Conservation (phyloP, 176 grass and related monocot genomes). For the Echinochloa phyllopogon region DNA sequence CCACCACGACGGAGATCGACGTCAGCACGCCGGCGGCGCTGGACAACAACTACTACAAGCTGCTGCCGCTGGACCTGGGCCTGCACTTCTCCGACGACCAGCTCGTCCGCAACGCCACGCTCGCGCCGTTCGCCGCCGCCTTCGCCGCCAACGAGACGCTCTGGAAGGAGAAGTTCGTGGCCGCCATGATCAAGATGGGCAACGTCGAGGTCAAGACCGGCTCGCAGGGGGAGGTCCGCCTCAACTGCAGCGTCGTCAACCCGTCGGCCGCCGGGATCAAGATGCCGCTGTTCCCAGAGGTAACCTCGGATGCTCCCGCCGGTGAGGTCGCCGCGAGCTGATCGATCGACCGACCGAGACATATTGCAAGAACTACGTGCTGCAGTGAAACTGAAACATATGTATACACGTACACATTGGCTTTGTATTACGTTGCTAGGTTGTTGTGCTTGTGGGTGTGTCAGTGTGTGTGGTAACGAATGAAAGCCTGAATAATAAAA, state of each 20-base stretch:
- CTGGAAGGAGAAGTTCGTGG: conserved; percentile 49
- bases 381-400: too few relatives aligned
- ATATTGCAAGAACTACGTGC: too few relatives aligned
- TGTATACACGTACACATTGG: too few relatives aligned
- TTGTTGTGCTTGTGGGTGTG: too few relatives aligned
- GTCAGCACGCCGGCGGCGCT: conserved; percentile 60
- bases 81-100: conserved; percentile 65
- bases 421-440: too few relatives aligned
- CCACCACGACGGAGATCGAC: conserved; percentile 54
- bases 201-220: conserved; percentile 43
- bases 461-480: too few relatives aligned
- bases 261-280: background rate
- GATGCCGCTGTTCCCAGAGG: background rate
- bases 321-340: conserved; percentile 19
- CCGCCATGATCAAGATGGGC: conserved; percentile 70
- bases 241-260: conserved; percentile 62
- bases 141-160: conserved; percentile 45
- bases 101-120: conserved; percentile 48
- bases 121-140: background rate
- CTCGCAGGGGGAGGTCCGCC: conserved; percentile 38
- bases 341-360: background rate
- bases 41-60: conserved; percentile 80
- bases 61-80: conserved; percentile 58
- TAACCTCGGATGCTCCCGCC: background rate
- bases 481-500: too few relatives aligned